phyloP scores from a whole-genome alignment of 1,284 basidiomycete species.

The Sporisorium graminicola region DNA sequence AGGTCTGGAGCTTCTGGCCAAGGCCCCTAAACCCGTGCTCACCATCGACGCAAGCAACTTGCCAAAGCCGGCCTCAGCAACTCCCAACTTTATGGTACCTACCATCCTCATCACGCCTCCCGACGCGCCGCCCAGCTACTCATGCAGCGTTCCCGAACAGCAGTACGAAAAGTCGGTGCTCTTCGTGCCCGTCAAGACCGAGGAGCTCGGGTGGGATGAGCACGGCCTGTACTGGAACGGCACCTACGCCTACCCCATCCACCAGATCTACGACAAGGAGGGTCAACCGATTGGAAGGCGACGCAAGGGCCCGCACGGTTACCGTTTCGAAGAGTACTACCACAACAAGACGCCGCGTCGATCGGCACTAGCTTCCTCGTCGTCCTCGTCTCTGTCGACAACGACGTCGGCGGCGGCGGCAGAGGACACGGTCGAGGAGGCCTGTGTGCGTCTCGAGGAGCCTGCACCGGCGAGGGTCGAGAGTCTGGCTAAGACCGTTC shows the following conservation, averaged over 20 bases:
- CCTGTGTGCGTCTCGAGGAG: constrained; percentile 33
- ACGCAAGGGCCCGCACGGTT: constrained; percentile 42
- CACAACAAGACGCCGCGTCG: constrained; percentile 33
- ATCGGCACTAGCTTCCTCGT: background rate
- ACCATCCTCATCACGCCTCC: constrained; percentile 57
- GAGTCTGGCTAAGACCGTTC: background rate
- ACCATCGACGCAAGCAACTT: constrained; percentile 20
- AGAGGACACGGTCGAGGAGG: constrained; percentile 30
- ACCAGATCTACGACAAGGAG: constrained; percentile 47
- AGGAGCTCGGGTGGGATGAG: constrained; percentile 64
- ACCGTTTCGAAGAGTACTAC: constrained; percentile 48
- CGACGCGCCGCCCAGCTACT: constrained; percentile 30
- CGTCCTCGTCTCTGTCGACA: background rate
- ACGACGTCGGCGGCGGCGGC: background rate
- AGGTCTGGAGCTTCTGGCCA: background rate
- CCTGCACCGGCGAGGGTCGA: constrained; percentile 40
- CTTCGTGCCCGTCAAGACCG: constrained; percentile 62
- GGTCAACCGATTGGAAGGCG: constrained; percentile 39
- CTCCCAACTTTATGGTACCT: constrained; percentile 35
- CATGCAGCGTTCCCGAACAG: constrained; percentile 49
- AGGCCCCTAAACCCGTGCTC: constrained; percentile 11
- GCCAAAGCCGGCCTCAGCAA: background rate
- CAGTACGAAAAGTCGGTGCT: constrained; percentile 51
- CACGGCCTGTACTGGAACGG: constrained; percentile 63
- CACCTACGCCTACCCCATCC: constrained; percentile 56